phyloP scores from a whole-genome alignment of 108 stramenopile species.

The Cyclotella atomus region DNA sequence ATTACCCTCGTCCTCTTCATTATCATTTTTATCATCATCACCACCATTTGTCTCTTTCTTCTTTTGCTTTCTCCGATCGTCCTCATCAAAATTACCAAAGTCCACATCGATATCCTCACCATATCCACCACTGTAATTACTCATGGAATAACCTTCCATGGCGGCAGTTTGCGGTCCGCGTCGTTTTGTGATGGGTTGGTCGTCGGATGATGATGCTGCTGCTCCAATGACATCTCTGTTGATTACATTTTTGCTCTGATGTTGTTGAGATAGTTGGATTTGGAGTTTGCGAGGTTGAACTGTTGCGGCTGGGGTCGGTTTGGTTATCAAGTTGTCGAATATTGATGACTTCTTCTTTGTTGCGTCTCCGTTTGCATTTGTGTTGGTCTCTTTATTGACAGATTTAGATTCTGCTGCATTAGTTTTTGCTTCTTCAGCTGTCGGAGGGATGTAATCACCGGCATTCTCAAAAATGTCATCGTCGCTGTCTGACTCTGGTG shows the following conservation, averaged over 20 bases:
- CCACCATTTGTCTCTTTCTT: slow-evolving; percentile 14
- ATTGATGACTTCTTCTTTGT: slow-evolving; percentile 28
- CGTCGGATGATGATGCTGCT: background rate
- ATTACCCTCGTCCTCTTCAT: background rate
- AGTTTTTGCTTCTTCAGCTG: background rate
- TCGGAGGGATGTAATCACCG: slow-evolving; percentile 61
- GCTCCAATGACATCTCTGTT: slow-evolving; percentile 54
- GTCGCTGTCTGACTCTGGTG: slow-evolving; percentile 45
- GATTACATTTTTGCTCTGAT: slow-evolving; percentile 31
- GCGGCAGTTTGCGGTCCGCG: slow-evolving; percentile 32
- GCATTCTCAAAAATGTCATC: slow-evolving; percentile 81
- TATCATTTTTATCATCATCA: background rate
- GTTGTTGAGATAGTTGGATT: background rate
- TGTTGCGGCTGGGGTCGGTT: background rate
- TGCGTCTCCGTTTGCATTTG: background rate
- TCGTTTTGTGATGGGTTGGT: slow-evolving; percentile 11
- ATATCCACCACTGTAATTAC: slow-evolving; percentile 51
- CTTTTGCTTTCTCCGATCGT: slow-evolving; percentile 14
- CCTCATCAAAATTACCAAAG: slow-evolving; percentile 51
- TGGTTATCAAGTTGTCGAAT: slow-evolving; percentile 40
- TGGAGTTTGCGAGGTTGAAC: slow-evolving; percentile 13
- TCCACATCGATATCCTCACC: slow-evolving; percentile 68
- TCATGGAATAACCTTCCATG: slow-evolving; percentile 48
- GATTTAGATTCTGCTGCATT: background rate
- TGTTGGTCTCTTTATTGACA: background rate